These are phyloP conservation scores for Tulasnella sp. DNA, from an alignment of 768 basidiomycete species.

Conservation along the genomic window DNA sequence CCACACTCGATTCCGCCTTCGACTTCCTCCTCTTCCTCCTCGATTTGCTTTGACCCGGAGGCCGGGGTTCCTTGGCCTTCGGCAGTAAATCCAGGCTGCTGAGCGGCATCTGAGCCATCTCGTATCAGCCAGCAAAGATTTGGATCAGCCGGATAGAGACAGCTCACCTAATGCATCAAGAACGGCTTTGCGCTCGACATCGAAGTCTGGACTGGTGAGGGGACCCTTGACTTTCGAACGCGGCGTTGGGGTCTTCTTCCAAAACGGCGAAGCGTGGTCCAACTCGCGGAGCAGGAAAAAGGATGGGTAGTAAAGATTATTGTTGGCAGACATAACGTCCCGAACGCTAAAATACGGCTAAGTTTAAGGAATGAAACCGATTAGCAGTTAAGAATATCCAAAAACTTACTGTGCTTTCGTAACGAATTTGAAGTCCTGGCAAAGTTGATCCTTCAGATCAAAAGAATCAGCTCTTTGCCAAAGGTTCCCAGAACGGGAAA, in stretches of 20 bases:
- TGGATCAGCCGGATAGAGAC: background rate
- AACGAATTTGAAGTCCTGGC: slow-evolving; percentile 44
- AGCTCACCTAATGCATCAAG: slow-evolving; percentile 23
- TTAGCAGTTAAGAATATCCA: background rate
- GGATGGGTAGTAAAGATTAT: slow-evolving; percentile 52
- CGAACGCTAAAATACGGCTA: background rate
- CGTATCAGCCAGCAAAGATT: background rate
- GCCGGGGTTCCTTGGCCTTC: background rate
- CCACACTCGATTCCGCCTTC: slow-evolving; percentile 69
- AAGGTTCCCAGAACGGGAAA: background rate
- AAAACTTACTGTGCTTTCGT: slow-evolving; percentile 33
- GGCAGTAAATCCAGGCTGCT: background rate
- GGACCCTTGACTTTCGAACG: slow-evolving; percentile 16
- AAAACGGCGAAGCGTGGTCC: background rate
- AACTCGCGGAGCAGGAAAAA: slow-evolving; percentile 40
- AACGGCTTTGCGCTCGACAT: slow-evolving; percentile 37
- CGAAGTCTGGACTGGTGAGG: slow-evolving; percentile 29
- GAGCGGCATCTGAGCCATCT: background rate
- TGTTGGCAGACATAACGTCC: slow-evolving; percentile 34
- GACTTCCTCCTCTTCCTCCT: slow-evolving; percentile 31
- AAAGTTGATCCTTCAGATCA: slow-evolving; percentile 37
- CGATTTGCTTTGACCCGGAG: slow-evolving; percentile 19
- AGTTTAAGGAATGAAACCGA: background rate
- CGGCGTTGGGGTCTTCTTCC: slow-evolving; percentile 15
- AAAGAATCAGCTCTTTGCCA: slow-evolving; percentile 10